Evolutionary conservation across 1,284 basidiomycete genomes (phyloP).

Genomic region (Grifola frondosa): DNA sequence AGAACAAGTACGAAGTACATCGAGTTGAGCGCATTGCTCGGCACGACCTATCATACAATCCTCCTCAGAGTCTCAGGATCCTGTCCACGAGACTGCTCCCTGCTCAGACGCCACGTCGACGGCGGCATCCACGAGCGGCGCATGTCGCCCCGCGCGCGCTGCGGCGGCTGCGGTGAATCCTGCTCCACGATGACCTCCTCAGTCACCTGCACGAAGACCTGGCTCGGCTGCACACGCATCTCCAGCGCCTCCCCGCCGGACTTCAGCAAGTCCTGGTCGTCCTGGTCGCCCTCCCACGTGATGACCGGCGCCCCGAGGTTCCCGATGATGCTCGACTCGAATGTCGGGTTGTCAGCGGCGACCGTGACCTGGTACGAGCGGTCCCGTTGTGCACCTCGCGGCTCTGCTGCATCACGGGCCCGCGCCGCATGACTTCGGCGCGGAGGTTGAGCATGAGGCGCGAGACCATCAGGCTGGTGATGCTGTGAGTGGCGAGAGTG

Average conservation of each 20-base stretch:
- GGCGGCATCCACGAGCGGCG: constrained; percentile 18
- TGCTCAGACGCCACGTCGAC: constrained; percentile 18
- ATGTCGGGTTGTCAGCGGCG: constrained; percentile 7
- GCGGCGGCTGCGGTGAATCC: background rate
- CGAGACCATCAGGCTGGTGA: constrained; percentile 29
- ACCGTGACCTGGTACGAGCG: constrained; percentile 11
- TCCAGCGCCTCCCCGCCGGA: constrained; percentile 9
- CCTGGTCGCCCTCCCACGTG: constrained; percentile 15
- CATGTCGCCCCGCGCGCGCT: background rate
- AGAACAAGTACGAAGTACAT: no score
- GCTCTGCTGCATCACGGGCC: constrained; percentile 10
- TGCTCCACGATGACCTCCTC: constrained; percentile 17
- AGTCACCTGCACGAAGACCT: constrained; percentile 19
- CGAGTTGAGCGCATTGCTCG: no score
- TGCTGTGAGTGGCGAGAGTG: constrained; percentile 11
- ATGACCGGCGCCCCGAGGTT: constrained; percentile 26
- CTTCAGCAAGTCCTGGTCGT: constrained; percentile 2
- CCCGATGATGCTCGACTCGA: constrained; percentile 25
- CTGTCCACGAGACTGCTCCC: no score
- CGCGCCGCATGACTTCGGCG: constrained; percentile 17
- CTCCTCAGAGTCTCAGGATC: no score
- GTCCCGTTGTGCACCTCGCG: background rate
- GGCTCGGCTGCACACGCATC: constrained; percentile 17
- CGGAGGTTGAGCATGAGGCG: constrained; percentile 30
- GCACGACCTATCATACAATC: no score